phyloP scores from a whole-genome alignment of 345 rosid genomes.

The Hypericum androsaemum region DNA sequence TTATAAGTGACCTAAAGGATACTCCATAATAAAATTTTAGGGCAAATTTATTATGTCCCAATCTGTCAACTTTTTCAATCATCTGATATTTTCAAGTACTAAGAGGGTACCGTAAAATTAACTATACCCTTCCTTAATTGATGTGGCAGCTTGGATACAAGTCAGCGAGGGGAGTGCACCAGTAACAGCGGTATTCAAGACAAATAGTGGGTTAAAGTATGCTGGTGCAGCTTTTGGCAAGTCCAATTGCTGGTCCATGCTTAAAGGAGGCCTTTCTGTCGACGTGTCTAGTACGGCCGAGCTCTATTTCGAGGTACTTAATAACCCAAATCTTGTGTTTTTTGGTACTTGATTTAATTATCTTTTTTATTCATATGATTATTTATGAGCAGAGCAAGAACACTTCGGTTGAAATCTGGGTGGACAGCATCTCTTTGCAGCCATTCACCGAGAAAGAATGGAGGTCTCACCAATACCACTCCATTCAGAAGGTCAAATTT shows the following conservation, averaged over 20 bases:
- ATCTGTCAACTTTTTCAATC: too few species aligned
- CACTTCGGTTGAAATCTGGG: slow-evolving; percentile 54
- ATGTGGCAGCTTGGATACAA: slow-evolving; percentile 62
- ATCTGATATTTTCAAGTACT: background rate
- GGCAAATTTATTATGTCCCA: too few species aligned
- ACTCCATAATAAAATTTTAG: background rate
- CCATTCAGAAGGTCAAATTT: slow-evolving; percentile 33
- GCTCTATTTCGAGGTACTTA: slow-evolving; percentile 24
- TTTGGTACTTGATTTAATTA: too few species aligned
- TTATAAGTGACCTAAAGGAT: too few species aligned
- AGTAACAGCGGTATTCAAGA: slow-evolving; percentile 42
- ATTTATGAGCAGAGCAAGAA: slow-evolving; percentile 31
- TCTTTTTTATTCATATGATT: too few species aligned
- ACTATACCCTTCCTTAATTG: background rate
- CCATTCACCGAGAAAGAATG: slow-evolving; percentile 69
- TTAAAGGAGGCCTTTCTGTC: slow-evolving; percentile 70
- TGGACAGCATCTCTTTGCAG: slow-evolving; percentile 71
- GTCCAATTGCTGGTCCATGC: slow-evolving; percentile 81
- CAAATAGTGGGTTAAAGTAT: slow-evolving; percentile 16
- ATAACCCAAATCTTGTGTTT: too few species aligned
- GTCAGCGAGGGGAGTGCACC: slow-evolving; percentile 31
- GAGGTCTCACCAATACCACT: slow-evolving; percentile 52
- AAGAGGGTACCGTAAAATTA: background rate
- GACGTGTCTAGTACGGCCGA: slow-evolving; percentile 11
- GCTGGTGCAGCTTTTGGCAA: slow-evolving; percentile 51